phyloP scores from a whole-genome alignment of 2,329 filamentous ascomycete species.

The Neonectria punicea region DNA sequence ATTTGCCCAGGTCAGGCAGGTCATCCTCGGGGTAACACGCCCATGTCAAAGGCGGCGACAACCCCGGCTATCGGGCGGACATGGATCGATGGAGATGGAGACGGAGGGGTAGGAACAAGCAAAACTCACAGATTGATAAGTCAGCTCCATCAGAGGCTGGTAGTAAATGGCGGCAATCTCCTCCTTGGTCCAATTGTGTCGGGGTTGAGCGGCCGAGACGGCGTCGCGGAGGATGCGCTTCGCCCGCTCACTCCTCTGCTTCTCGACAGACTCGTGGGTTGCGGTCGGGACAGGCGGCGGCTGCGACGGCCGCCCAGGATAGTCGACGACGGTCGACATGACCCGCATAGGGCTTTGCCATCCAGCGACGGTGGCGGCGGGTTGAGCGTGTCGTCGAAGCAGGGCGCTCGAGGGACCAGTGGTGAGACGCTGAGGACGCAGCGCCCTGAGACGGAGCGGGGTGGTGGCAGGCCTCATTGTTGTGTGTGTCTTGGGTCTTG shows the following conservation, averaged over 20 bases:
- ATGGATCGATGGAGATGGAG: background rate
- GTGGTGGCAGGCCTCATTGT: conserved; percentile 32
- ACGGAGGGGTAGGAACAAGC: background rate
- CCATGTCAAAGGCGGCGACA: background rate
- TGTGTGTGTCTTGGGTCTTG: background rate
- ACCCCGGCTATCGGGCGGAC: conserved; percentile 3
- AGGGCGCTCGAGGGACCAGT: conserved; percentile 21
- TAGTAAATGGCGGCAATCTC: conserved; percentile 87
- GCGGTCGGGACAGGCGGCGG: conserved; percentile 36
- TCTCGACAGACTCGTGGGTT: conserved; percentile 34
- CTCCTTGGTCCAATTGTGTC: conserved; percentile 82
- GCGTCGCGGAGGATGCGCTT: conserved; percentile 59
- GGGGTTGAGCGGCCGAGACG: conserved; percentile 67
- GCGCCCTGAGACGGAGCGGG: conserved; percentile 32
- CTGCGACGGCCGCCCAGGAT: conserved; percentile 33
- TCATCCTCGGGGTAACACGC: conserved; percentile 15
- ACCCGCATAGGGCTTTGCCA: conserved; percentile 32
- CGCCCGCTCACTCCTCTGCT: conserved; percentile 40
- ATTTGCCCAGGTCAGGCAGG: conserved; percentile 20
- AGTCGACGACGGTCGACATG: conserved; percentile 44
- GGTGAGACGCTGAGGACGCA: conserved; percentile 28
- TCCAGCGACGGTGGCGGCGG: conserved; percentile 14
- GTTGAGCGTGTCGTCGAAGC: conserved; percentile 28
- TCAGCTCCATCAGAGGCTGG: conserved; percentile 81
- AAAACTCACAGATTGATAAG: conserved; percentile 74